Evolutionary conservation across 2,329 filamentous ascomycete genomes (phyloP).

Genomic region (Xylaria hypoxylon): DNA sequence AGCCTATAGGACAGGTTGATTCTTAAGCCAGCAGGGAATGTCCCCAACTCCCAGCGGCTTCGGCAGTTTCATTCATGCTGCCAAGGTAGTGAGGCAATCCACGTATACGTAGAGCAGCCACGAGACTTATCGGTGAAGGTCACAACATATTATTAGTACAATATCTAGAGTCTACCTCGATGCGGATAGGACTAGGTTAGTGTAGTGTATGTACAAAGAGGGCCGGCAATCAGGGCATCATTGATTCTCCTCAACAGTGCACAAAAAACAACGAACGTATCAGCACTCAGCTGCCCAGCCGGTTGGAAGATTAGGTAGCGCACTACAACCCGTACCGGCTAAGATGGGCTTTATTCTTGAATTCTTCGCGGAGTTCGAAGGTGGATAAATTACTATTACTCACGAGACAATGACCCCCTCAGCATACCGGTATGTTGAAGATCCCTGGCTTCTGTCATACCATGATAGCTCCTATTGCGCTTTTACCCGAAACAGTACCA

Average conservation of each 20-base stretch:
- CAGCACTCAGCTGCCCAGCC: constrained; percentile 1
- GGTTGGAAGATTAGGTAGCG: constrained; percentile 7
- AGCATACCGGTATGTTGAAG: neutral
- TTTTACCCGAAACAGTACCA: constrained; percentile 1
- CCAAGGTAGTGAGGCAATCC: constrained; percentile 19
- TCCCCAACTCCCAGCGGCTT: neutral
- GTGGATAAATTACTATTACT: constrained; percentile 3
- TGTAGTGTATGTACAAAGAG: neutral
- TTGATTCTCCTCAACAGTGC: neutral
- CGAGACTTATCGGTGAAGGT: neutral
- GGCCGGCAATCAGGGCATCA: neutral
- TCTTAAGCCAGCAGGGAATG: neutral
- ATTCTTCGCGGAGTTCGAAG: constrained; percentile 3
- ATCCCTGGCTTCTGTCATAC: constrained; percentile 15
- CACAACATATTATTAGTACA: neutral
- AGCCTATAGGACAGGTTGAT: constrained; percentile 9
- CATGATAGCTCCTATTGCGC: neutral
- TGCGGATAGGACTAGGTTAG: neutral
- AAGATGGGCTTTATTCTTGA: neutral
- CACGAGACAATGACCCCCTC: neutral
- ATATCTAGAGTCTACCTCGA: neutral
- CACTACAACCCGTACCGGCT: neutral
- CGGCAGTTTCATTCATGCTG: constrained; percentile 1
- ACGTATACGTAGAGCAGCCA: constrained; percentile 1
- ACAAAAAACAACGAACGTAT: neutral